Evolutionary conservation across 805 yeast genomes (phyloP).

Genomic region (Lipomyces orientalis): DNA sequence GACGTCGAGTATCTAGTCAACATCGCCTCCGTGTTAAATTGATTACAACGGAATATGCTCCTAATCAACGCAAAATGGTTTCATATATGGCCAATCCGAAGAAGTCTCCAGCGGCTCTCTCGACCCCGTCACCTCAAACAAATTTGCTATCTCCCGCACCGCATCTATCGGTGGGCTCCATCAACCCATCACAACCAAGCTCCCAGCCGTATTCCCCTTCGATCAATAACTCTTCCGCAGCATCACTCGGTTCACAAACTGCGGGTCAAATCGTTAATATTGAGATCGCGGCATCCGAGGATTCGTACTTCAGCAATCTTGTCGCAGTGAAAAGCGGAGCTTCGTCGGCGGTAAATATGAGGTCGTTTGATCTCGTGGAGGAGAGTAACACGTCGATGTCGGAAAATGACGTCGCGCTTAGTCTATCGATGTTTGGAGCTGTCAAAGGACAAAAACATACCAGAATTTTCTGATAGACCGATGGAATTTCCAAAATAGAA

Average conservation of each 20-base stretch:
- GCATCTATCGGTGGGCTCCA: conserved; percentile 6
- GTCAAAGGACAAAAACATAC: conserved; percentile 30
- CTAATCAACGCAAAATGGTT: not conserved
- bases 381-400: conserved; percentile 57
- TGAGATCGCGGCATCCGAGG: conserved; percentile 7
- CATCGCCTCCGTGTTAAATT: not conserved
- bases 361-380: conserved; percentile 64
- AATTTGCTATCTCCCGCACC: conserved; percentile 22
- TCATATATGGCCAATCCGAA: not conserved
- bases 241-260: conserved; percentile 4
- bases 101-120: conserved; percentile 24
- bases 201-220: conserved; percentile 8
- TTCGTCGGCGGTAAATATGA: conserved; percentile 45
- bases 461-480: conserved; percentile 21
- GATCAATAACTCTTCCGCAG: not conserved
- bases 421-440: conserved; percentile 56
- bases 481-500: not conserved
- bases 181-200: conserved; percentile 5
- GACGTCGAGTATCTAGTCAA: not conserved
- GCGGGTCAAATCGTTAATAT: not conserved
- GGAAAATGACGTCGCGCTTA: conserved; percentile 60
- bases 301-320: conserved; percentile 28
- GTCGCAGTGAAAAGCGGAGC: conserved; percentile 29
- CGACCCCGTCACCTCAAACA: conserved; percentile 26
- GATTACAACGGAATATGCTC: not conserved